Conservation (phyloP, 805 yeast species). For the Zygotorulaspora chibaensis region DNA sequence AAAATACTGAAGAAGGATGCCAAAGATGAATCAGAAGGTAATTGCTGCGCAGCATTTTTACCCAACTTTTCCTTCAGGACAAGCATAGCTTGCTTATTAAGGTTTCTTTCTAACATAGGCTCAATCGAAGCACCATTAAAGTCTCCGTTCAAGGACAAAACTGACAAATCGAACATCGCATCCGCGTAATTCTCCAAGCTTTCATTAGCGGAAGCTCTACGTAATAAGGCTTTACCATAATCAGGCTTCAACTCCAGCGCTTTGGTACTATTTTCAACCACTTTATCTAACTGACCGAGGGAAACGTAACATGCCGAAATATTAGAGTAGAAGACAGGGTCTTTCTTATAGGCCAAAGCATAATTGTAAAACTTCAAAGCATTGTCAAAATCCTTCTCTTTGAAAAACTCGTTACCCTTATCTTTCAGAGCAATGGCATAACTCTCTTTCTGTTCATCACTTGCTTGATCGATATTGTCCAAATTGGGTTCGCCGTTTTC, state of each 20-base stretch:
- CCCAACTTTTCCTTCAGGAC: constrained; percentile 59
- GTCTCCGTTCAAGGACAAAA: constrained; percentile 80
- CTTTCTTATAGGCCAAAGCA: constrained; percentile 71
- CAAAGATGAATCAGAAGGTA: constrained; percentile 81
- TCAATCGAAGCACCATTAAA: constrained; percentile 75
- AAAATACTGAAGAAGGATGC: constrained; percentile 89
- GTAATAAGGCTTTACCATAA: constrained; percentile 83
- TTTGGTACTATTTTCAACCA: constrained; percentile 78
- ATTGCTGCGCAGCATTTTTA: constrained; percentile 34
- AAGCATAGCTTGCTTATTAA: constrained; percentile 73
- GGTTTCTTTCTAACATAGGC: constrained; percentile 77
- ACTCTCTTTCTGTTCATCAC: constrained; percentile 50
- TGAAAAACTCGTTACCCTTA: constrained; percentile 81
- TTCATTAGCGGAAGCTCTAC: constrained; percentile 93
- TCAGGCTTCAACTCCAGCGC: constrained; percentile 86
- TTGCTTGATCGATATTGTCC: constrained; percentile 41
- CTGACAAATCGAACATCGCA: constrained; percentile 88
- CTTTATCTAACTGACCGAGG: constrained; percentile 72
- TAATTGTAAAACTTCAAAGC: constrained; percentile 77
- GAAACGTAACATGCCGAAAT: constrained; percentile 95
- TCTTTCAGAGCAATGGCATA: constrained; percentile 78
- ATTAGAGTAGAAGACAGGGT: constrained; percentile 89
- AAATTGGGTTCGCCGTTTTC: constrained; percentile 56
- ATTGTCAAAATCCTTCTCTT: constrained; percentile 58
- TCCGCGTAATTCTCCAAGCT: constrained; percentile 70